Base-by-base conservation (phyloP, 2,329 filamentous ascomycete species). In the Fusarium domesticum region DNA sequence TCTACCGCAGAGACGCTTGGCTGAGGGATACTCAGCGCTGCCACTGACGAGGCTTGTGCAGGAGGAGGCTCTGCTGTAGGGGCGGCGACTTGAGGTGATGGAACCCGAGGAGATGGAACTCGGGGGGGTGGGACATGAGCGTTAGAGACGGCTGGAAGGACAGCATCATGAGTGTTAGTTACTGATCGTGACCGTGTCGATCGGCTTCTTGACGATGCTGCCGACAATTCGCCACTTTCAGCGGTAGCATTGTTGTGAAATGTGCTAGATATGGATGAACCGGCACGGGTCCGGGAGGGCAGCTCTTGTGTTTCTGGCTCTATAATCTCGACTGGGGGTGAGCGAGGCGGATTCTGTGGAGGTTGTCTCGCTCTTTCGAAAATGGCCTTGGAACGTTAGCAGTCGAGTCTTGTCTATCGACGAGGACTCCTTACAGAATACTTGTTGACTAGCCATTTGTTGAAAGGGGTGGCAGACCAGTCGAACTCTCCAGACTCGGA, bases 401-500 rank as follows among this genome's bases (percentile, higher is more conserved):
- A 31, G 43, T 39, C 33, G 15, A 18, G 19, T 28, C 7, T 19
- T 20, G 12, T 18, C 6, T 3, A 30, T n/a, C 32, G 6, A 6
- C 10, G 6, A 30, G 11, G 19, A 17, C 15, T 25, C 32, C 69
- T 49, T 63, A 78, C 75, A 5, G 63, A 61, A 47, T 71, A 65
- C 48, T 67, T 57, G 1, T 58, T 48, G 2, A 59, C 65, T 35
- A 83, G 59, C 73, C 75, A 80, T 18, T 68, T 69, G 46, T 73
- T 68, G 47, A 83, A 77, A 5, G 59, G 59, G 0, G 76, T 80
- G 3, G 53, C 39, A 7, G 53, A 50, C 76, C 76, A 79, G 28
- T 68, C 62, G 18, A 72, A 61, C 1, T 59, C 54, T 2, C 39
- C 42, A 10, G 35, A 42, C 5, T 51, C 45, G 31, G 16, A 8